Base-by-base conservation (phyloP, 768 basidiomycete genomes). In the Cystobasidium tubakii region DNA sequence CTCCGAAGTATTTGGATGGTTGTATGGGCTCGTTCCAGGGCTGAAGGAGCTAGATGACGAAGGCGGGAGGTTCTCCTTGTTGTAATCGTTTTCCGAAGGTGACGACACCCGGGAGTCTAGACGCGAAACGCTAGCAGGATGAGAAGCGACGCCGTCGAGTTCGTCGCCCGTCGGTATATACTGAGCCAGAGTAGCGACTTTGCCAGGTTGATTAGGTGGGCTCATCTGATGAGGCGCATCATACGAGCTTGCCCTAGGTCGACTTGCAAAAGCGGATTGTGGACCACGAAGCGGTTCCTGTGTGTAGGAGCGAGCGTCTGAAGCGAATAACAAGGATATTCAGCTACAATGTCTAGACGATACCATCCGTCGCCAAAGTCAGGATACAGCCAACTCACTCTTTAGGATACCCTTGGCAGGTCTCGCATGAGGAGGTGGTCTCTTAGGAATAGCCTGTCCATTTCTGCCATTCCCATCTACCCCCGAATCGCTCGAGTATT, bases 1-100 rank as follows among this genome's bases (percentile, higher is more conserved):
- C 0, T 92, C 93, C 13, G 93, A 96, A 19, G 90, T 91, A 82
- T 95, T 87, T n/a, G 93, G 88, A 78, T 94, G 88, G 3, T 77
- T 55, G 76, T 82, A 81, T 1, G 80, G 78, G 66, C 76, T 65
- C 66, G 76, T 71, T 15, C 77, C 70, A 9, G 77, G 55, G 74
- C 76, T 77, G 34, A 74, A 73, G 29, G 63, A 73, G 21, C 62
- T 74, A 71, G 62, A 76, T 25, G 73, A 74, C 62, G 31, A 65
- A 33, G 65, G 66, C 66, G 79, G 43, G 33, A 62, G 66, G 66
- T 60, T 71, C 55, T 71, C 69, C 53, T 71, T 71, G 15, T 71
- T 23, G 75, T 34, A 34, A 74, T 53, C 42, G 9, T 12, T 50
- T 13, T 50, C 23, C 53, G 33, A 21, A 76, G 75, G 44, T 65